Conservation (phyloP, 1,284 basidiomycete species). For the Vanrija sp. region DNA sequence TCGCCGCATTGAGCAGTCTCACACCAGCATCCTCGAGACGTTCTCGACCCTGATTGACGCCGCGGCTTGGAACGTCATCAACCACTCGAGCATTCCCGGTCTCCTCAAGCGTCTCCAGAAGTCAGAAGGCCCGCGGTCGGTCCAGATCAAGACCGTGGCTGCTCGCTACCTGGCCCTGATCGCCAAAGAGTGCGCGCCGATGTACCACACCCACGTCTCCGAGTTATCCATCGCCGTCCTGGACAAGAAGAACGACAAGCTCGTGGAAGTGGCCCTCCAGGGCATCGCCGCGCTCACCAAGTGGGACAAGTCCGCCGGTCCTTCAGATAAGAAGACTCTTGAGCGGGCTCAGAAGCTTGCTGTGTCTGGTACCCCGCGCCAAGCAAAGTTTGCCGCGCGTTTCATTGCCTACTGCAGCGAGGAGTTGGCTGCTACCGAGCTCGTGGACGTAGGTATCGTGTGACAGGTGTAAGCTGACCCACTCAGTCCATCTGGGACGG, state of each 20-base stretch:
- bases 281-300: constrained; percentile 66
- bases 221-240: constrained; percentile 69
- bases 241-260: constrained; percentile 58
- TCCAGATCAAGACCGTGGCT: constrained; percentile 25
- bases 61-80: constrained; percentile 69
- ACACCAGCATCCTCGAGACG: constrained; percentile 61
- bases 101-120: constrained; percentile 61
- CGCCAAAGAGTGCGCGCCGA: constrained; percentile 70
- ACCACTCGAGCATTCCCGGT: constrained; percentile 77
- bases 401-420: constrained; percentile 63
- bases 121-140: constrained; percentile 9
- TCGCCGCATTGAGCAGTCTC: constrained; percentile 67
- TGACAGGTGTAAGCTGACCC: background rate
- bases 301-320: constrained; percentile 58
- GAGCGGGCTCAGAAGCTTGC: constrained; percentile 65
- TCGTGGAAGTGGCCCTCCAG: constrained; percentile 68
- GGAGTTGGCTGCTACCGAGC: constrained; percentile 55
- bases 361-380: constrained; percentile 59
- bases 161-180: constrained; percentile 53
- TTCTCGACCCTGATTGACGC: constrained; percentile 70
- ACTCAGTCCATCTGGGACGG: constrained; percentile 49
- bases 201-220: constrained; percentile 69
- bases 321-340: constrained; percentile 61
- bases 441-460: constrained; percentile 61
- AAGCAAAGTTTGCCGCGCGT: constrained; percentile 85